Base-by-base conservation (phyloP, 2,329 filamentous ascomycete species). In the Corynespora cassiicola region DNA sequence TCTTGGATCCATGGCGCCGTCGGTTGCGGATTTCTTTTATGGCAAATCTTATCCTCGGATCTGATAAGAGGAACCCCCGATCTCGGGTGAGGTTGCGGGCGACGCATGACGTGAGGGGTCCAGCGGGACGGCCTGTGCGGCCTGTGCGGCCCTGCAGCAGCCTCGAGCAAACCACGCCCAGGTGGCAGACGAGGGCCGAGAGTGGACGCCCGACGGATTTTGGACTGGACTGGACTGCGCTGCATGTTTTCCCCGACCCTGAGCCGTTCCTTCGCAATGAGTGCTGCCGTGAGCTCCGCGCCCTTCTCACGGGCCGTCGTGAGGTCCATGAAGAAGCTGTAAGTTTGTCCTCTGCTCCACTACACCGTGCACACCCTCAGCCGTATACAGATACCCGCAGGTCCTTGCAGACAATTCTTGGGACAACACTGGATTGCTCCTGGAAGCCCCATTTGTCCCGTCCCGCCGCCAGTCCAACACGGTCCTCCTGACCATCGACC, bases 391-490 rank as follows among this genome's bases (percentile, higher is more conserved):
- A 43, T 99, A 96, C 65, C 94, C 94, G 0, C 89, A 95, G 63
- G 83, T 84, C 44, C 77, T 96, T 26, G 94, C 94, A 7, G 94
- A 97, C 64, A 86, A 85, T 55, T 84, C 87, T 51, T 99, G 91
- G 80, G 94, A 99, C 67, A 99, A 99, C 63, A 96, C 95, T n/a
- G 94, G 94, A 37, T 68, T 88, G 32, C 77, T 89, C 7, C 76
- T 88, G 16, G 85, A 88, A 74, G 80, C 85, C 16, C 85, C 85
- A 2, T 82, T 82, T 53, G 75, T 81, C 39, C 71, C 77, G 20
- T 68, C 75, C 7, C 74, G 74, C 24, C 73, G 76, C 39, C 79
- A 81, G 50, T 80, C 74, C 52, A 86, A 86, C 67, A 85, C 82
- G 1, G 85, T 85, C 32, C 79, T 96, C 35, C 78, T 95, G 32